Base-by-base conservation (phyloP, 805 yeast genomes). In the Cyberlindnera xishuangbannaensis region DNA sequence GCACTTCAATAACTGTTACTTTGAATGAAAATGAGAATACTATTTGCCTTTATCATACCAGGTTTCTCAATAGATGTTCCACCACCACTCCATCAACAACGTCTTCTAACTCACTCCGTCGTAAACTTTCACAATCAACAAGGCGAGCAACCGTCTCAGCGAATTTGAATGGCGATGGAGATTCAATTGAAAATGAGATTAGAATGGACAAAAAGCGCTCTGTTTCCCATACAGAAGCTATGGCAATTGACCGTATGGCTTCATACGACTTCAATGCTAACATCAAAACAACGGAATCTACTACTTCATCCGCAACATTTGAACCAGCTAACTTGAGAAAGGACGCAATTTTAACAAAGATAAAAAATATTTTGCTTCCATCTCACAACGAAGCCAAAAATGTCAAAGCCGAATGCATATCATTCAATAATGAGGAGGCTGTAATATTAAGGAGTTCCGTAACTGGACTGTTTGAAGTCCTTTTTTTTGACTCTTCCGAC, bases 321-420 rank as follows among this genome's bases (percentile, higher is more conserved):
- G 75, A 65, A 11, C 26, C 45, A 7, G 15, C 41, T 43, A 53
- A 19, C 5, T 53, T 73, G 15, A 60, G 76, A 25, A 83, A 81
- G 45, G 95, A 85, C 52, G 68, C 80, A 47, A 77, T 80, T n/a
- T 59, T 84, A 39, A 75, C 87, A 0, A 73, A 70, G 47, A 55
- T 83, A 3, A 76, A 75, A 13, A 55, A 71, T 0, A 48, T 60
- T 14, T 45, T 46, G 2, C 56, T 64, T 25, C 60, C 51, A 32
- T 25, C 57, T 10, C 51, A 54, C 14, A 58, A 59, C 5, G 50
- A 58, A n/a, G 40, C 52, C 9, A 30, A 44, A 2, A 31, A 52
- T 13, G 40, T 71, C 18, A 62, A 63, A 28, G 51, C 67, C 1
- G 52, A 57, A 30, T 63, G 63, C 7, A 38, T 73, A n/a, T 45